A percentile compares a stretch with the other conserved stretches of the same genome.
phyloP scores from a whole-genome alignment of 2,329 filamentous ascomycete species.

The Aulographum hederae region DNA sequence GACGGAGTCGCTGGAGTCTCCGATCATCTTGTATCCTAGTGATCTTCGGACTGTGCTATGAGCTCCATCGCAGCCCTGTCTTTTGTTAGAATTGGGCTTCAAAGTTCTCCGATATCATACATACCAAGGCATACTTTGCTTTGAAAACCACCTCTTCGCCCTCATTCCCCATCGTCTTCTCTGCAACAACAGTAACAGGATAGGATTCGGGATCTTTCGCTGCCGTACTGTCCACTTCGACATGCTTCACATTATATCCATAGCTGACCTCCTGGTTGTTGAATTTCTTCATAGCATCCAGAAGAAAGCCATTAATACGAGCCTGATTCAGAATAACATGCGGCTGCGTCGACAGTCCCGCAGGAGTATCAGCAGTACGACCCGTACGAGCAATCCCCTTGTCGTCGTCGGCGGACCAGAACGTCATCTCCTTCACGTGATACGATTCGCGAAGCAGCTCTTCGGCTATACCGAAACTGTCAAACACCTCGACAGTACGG shows the following conservation, averaged over 20 bases:
- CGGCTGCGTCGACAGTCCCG: conserved; percentile 42
- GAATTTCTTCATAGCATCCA: conserved; percentile 29
- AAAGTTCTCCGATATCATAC: conserved; percentile 1
- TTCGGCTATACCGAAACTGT: conserved; percentile 49
- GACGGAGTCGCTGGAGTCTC: conserved; percentile 36
- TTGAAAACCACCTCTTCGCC: conserved; percentile 13
- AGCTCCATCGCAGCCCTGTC: conserved; percentile 48
- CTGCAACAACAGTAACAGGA: conserved; percentile 14
- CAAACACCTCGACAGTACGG: conserved; percentile 54
- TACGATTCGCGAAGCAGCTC: conserved; percentile 45
- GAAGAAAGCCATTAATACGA: conserved; percentile 43
- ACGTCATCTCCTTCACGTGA: conserved; percentile 45
- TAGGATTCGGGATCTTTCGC: conserved; percentile 14
- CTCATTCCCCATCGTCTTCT: too few species aligned
- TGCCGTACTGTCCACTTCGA: conserved; percentile 29
- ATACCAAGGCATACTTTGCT: conserved; percentile 20
- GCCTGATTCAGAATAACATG: conserved; percentile 57
- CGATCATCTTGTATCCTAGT: conserved; percentile 36
- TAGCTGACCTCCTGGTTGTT: conserved; percentile 33
- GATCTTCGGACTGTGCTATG: conserved; percentile 51
- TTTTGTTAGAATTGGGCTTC: not conserved
- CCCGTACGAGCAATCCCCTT: conserved; percentile 27
- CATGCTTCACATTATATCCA: conserved; percentile 29
- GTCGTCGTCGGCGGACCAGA: conserved; percentile 18
- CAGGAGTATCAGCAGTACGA: conserved; percentile 36